These are phyloP conservation scores for Porcisia hertigi DNA, from an alignment of 208 protist genomes.

Conservation along the genomic window DNA sequence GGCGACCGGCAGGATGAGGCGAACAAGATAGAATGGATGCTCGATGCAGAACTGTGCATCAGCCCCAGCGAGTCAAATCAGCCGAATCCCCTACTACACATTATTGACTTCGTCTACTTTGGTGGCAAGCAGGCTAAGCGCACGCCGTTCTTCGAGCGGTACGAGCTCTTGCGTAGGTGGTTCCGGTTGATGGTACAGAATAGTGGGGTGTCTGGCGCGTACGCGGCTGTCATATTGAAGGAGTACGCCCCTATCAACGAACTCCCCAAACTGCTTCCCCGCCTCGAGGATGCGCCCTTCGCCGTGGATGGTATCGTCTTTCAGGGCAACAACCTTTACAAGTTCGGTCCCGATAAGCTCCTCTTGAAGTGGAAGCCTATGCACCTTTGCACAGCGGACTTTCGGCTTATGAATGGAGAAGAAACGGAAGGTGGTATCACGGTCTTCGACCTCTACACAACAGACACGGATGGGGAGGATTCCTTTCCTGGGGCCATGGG, in stretches of 20 bases:
- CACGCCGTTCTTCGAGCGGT: slow-evolving; percentile 53
- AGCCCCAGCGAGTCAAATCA: slow-evolving; percentile 4
- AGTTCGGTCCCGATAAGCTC: slow-evolving; percentile 64
- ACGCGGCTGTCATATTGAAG: slow-evolving; percentile 50
- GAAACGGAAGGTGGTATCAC: slow-evolving; percentile 24
- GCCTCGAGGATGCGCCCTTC: slow-evolving; percentile 50
- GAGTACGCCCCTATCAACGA: slow-evolving; percentile 79
- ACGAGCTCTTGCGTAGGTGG: slow-evolving; percentile 56
- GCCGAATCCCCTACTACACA: slow-evolving; percentile 45
- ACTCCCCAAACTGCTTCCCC: slow-evolving; percentile 53
- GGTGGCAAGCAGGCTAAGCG: slow-evolving; percentile 58
- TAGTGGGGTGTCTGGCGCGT: slow-evolving; percentile 15
- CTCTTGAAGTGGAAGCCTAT: slow-evolving; percentile 91
- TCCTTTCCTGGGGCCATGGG: slow-evolving; percentile 47
- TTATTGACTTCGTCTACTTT: slow-evolving; percentile 88
- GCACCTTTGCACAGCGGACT: slow-evolving; percentile 81
- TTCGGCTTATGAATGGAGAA: slow-evolving; percentile 64
- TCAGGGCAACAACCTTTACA: slow-evolving; percentile 75
- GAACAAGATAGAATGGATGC: slow-evolving; percentile 61
- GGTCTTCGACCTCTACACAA: slow-evolving; percentile 71
- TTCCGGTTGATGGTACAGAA: slow-evolving; percentile 46
- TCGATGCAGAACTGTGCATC: slow-evolving; percentile 74
- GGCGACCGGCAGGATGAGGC: slow-evolving; percentile 13
- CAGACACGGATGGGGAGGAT: slow-evolving; percentile 43
- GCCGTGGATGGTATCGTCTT: slow-evolving; percentile 85